Base-by-base conservation (phyloP, 257 asterid species). In the Plantago major region DNA sequence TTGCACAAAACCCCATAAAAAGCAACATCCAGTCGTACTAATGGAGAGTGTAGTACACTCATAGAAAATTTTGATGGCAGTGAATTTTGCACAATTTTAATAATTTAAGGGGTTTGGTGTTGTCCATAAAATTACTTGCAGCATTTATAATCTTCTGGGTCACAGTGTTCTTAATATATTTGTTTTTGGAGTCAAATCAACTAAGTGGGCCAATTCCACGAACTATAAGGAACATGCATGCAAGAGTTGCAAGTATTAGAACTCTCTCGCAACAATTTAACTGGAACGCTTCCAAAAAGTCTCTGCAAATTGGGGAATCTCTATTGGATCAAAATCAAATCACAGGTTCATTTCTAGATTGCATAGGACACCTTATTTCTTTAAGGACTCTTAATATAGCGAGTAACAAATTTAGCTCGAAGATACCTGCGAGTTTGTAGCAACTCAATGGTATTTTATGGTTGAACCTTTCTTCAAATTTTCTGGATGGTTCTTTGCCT, bases 391-490 rank as follows among this genome's bases (percentile, higher is more conserved):
- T 74, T 3, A 0, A 19, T 37, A 13, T 74, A 10, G 46, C 17
- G 0, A 10, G 11, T 42, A 74, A 74, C 61, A 69, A 46, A 18
- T 46, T 74, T 48, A 61, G 6, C 15, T 60, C 63, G 3, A 22
- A 18, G 58, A 49, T 74, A 17, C 73, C 79, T 6, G 0, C 37
- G 11, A 49, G 63, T 51, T 22, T 74, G 10, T 74, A 72, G 72
- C 46, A 28, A 26, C 62, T 55, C 9, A 57, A 37, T 0, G 60
- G 55, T 19, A 66, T 74, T 55, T 40, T 69, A 14, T 4, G 48
- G 46, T 40, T 74, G 17, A 54, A 47, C 15, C 26, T 69, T 7
- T 54, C 79, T 26, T 54, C 79, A 10, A 74, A 74, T 22, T 45
- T 15, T 19, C 37, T 69, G 13, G 58, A 26, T 0, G 75, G 75